phyloP scores from a whole-genome alignment of 495 filamentous ascomycete species.

The Podospora didyma region DNA sequence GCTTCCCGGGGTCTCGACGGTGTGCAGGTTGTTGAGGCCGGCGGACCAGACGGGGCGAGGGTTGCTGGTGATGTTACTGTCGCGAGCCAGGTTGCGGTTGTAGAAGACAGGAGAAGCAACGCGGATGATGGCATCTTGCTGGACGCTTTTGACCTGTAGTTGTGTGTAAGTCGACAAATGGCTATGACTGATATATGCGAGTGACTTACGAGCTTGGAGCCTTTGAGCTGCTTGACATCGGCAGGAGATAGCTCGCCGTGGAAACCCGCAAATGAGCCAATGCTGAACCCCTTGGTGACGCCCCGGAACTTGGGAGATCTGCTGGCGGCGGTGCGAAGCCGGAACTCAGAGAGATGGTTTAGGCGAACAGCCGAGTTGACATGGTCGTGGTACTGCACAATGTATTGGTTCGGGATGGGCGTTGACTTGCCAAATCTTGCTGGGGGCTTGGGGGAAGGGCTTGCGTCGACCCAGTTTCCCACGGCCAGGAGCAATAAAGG shows the following conservation, averaged over 20 bases:
- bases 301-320: background rate
- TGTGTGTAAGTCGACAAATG: too few species aligned
- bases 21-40: background rate
- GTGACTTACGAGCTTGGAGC: constrained; percentile 1
- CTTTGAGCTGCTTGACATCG: background rate
- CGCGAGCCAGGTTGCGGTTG: background rate
- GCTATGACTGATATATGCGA: background rate
- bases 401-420: constrained; percentile 14
- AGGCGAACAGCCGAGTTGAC: background rate
- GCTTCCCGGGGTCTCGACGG: constrained; percentile 23
- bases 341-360: background rate
- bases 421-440: background rate
- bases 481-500: background rate
- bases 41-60: too few species aligned
- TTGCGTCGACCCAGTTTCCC: background rate
- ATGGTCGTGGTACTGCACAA: constrained; percentile 12
- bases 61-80: background rate
- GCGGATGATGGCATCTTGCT: constrained; percentile 1
- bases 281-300: constrained; percentile 2
- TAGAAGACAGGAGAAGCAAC: background rate
- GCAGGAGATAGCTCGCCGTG: constrained; percentile 6
- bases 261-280: constrained; percentile 8
- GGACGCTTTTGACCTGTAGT: constrained; percentile 11
- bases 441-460: background rate
- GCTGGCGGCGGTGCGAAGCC: background rate